Percentiles rank a stretch among this genome's conserved stretches.
Evolutionary conservation across 2,329 filamentous ascomycete genomes (phyloP).

Genomic region (Tolypocladium sp.): DNA sequence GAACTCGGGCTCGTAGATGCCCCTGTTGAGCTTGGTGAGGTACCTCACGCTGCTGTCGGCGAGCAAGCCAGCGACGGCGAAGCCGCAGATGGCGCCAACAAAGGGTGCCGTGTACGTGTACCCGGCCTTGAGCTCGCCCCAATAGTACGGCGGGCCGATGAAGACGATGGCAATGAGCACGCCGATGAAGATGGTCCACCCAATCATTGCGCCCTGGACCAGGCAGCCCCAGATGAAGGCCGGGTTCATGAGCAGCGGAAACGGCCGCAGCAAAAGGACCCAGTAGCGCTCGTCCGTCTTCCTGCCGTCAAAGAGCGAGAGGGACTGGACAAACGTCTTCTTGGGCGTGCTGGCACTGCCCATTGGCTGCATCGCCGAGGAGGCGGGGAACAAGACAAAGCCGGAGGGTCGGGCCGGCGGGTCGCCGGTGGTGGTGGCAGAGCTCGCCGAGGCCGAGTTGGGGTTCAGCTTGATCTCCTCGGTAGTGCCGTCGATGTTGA

Average conservation of each 20-base stretch:
- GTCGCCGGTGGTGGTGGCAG: neutral
- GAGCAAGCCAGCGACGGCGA: constrained; percentile 63
- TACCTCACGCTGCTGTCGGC: constrained; percentile 63
- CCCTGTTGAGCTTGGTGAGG: constrained; percentile 66
- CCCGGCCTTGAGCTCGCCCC: constrained; percentile 72
- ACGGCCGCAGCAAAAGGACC: constrained; percentile 59
- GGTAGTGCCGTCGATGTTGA: constrained; percentile 46
- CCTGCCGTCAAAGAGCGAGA: constrained; percentile 69
- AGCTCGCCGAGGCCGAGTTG: neutral
- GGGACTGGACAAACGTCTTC: constrained; percentile 50
- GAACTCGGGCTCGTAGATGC: constrained; percentile 88
- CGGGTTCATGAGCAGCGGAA: constrained; percentile 76
- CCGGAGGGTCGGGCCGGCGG: constrained; percentile 7
- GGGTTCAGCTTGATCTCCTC: constrained; percentile 16
- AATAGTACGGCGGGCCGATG: constrained; percentile 71
- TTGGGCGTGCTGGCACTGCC: constrained; percentile 28
- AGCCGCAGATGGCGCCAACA: constrained; percentile 70
- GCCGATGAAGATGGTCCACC: constrained; percentile 91
- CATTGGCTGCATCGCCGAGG: constrained; percentile 22
- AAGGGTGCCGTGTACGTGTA: constrained; percentile 83
- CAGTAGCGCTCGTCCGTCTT: constrained; percentile 70
- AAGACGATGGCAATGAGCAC: constrained; percentile 77
- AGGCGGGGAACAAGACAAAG: constrained; percentile 22
- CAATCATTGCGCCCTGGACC: constrained; percentile 83
- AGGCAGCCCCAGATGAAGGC: constrained; percentile 73